These are phyloP conservation scores for Pseudogymnoascus sp. DNA, from an alignment of 2,329 filamentous ascomycete species.

Conservation along the genomic window DNA sequence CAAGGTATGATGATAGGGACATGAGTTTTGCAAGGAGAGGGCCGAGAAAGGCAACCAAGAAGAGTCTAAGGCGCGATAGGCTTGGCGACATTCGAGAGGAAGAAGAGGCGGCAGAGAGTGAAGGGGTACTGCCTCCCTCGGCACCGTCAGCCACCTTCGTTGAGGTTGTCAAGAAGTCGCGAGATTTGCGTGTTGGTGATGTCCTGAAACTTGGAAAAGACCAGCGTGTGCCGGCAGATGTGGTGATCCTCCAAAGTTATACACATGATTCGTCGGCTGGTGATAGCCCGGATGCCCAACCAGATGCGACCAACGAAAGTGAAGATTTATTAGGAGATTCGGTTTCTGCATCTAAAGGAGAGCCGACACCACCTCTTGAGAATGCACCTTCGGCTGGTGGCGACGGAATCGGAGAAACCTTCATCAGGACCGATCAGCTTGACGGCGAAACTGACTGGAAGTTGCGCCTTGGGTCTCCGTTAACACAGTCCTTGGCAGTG, in stretches of 20 bases:
- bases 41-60: constrained; percentile 29
- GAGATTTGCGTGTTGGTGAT: constrained; percentile 87
- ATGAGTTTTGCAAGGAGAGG: constrained; percentile 33
- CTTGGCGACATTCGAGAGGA: constrained; percentile 63
- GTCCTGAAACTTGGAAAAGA: constrained; percentile 90
- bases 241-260: constrained; percentile 81
- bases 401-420: constrained; percentile 63
- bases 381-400: constrained; percentile 23
- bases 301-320: constrained; percentile 16
- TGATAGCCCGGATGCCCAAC: constrained; percentile 18
- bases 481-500: constrained; percentile 70
- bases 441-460: constrained; percentile 99
- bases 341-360: constrained; percentile 24
- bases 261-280: constrained; percentile 43
- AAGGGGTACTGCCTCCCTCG: constrained; percentile 31
- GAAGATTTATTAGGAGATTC: constrained; percentile 24
- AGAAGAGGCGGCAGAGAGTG: constrained; percentile 44
- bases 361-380: constrained; percentile 16
- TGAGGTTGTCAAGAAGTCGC: constrained; percentile 72
- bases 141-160: constrained; percentile 43
- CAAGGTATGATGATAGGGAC: constrained; percentile 29
- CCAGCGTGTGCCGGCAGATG: constrained; percentile 87
- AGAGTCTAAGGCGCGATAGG: constrained; percentile 34
- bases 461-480: constrained; percentile 72
- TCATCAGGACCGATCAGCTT: constrained; percentile 93